Base-by-base conservation (phyloP, 1,284 basidiomycete genomes). In the Chiua sp. region DNA sequence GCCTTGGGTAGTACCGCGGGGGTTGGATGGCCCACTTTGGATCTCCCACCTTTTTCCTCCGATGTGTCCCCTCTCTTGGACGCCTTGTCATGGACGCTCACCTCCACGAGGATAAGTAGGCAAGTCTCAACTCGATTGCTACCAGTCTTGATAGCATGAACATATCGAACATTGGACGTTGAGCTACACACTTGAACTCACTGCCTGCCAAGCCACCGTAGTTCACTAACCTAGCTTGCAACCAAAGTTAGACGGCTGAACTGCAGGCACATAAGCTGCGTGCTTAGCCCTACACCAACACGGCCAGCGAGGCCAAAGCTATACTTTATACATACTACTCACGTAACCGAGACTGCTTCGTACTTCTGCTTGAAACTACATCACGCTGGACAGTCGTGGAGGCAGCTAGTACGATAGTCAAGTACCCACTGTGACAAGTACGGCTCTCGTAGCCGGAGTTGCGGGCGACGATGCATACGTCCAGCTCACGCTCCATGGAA, bases 1-100 rank as follows among this genome's bases (percentile, higher is more conserved):
- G 61, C 56, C 61, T 65, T 72, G 66, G 58, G 74, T 72, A 10
- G 59, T 69, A 68, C 63, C 59, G 72, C 51, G 66, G 72, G 70
- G 70, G 69, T 68, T 33, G 62, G 74, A 66, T 60, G 61, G 60
- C 51, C 42, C 11, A 11, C 42, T n/a, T 44, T 18, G 42, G 42
- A 44, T 13, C 42, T n/a, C 20, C 35, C 23, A n/a, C 57, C 55
- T 56, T 60, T 63, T 53, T 48, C 56, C 46, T 63, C 59, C 60
- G 47, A n/a, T 7, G 60, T 51, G 59, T 59, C 57, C 51, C 53
- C 39, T 30, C 32, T 53, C 39, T 16, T 26, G 51, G 65, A 57
- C 15, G 63, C 65, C 63, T 63, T 57, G 58, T 55, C 46, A 26
- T 22, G 48, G n/a, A 35, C 47, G 48, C 33, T 35, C 42, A 26